Percentiles rank a stretch among this genome's conserved stretches.
Conservation (phyloP, 805 yeast genomes). For the Starmerella etchellsii region DNA sequence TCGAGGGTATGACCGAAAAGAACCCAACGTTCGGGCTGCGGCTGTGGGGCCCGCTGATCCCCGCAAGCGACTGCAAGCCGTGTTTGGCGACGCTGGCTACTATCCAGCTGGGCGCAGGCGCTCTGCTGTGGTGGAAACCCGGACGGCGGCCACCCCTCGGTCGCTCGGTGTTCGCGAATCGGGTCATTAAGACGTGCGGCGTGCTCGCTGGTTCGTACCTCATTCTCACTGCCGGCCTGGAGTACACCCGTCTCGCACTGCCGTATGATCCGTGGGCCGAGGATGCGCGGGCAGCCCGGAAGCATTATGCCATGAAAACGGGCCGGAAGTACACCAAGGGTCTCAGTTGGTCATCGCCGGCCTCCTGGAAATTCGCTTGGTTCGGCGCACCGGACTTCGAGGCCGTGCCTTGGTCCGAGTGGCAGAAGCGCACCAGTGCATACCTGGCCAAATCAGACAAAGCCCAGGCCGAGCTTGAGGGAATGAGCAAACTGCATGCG, state of each 20-base stretch:
- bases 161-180: conserved; percentile 20
- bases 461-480: not conserved
- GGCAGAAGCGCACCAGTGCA: conserved; percentile 22
- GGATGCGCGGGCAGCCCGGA: conserved; percentile 46
- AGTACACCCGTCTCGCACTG: conserved; percentile 37
- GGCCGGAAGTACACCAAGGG: not conserved
- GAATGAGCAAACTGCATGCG: not conserved
- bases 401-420: conserved; percentile 34
- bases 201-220: conserved; percentile 35
- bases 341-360: conserved; percentile 1
- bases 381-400: conserved; percentile 48
- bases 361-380: conserved; percentile 37
- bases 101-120: conserved; percentile 41
- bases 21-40: conserved; percentile 47
- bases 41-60: conserved; percentile 60
- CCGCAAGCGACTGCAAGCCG: conserved; percentile 50
- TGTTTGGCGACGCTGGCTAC: conserved; percentile 44
- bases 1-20: too few relatives aligned
- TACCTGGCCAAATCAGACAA: conserved; percentile 16
- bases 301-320: conserved; percentile 18
- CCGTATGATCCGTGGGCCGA: conserved; percentile 56
- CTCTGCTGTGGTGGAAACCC: conserved; percentile 22
- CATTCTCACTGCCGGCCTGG: conserved; percentile 45
- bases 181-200: conserved; percentile 27
- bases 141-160: conserved; percentile 17